Conservation (phyloP, 1,284 basidiomycete species). For the Athelia sp. region DNA sequence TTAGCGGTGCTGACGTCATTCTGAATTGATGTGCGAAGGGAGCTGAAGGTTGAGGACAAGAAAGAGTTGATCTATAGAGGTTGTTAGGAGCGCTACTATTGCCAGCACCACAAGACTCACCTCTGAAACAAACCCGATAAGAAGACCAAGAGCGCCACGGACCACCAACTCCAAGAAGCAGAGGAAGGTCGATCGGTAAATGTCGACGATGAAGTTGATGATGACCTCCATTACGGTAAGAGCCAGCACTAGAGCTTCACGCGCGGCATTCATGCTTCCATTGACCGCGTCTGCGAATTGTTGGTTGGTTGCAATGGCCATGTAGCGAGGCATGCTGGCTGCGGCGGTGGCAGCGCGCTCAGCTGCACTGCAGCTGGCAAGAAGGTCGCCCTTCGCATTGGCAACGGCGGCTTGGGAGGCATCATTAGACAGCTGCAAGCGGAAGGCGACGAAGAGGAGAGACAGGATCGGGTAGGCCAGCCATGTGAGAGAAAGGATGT, state of each 20-base stretch:
- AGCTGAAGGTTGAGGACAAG: conserved; percentile 55
- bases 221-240: conserved; percentile 82
- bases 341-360: conserved; percentile 79
- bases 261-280: conserved; percentile 72
- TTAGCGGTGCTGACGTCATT: conserved; percentile 68
- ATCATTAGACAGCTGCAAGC: conserved; percentile 69
- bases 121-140: conserved; percentile 79
- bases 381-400: conserved; percentile 66
- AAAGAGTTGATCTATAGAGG: conserved; percentile 61
- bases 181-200: conserved; percentile 87
- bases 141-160: conserved; percentile 71
- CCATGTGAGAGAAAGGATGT: conserved; percentile 82
- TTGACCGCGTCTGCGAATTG: conserved; percentile 77
- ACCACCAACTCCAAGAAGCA: conserved; percentile 92
- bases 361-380: conserved; percentile 78
- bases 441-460: conserved; percentile 81
- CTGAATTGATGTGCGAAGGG: conserved; percentile 66
- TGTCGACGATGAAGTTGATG: conserved; percentile 88
- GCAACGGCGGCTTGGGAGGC: conserved; percentile 64
- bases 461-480: conserved; percentile 83
- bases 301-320: conserved; percentile 81
- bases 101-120: conserved; percentile 38
- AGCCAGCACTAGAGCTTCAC: conserved; percentile 65
- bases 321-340: conserved; percentile 81
- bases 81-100: not conserved